Percentiles rank a stretch among this genome's conserved stretches.
These are phyloP conservation scores for Suhomyces prunicola DNA, from an alignment of 805 yeast genomes.

Conservation along the genomic window DNA sequence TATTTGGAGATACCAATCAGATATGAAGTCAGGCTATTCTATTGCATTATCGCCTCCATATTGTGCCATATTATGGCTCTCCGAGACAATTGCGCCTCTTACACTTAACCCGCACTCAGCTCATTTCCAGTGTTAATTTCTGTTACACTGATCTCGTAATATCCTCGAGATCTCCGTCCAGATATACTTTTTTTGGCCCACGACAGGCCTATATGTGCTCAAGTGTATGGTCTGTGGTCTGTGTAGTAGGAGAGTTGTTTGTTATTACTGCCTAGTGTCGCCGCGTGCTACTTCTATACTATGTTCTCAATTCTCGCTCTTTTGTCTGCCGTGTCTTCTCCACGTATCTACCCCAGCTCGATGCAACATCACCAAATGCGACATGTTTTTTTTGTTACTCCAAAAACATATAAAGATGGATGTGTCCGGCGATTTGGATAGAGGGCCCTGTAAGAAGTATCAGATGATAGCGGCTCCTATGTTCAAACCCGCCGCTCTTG, in stretches of 20 bases:
- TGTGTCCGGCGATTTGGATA: background rate
- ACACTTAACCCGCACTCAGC: background rate
- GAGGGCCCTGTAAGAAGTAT: background rate
- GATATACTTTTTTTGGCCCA: background rate
- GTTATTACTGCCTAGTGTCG: background rate
- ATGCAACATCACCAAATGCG: background rate
- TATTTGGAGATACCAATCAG: background rate
- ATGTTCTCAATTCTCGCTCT: background rate
- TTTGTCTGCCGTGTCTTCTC: background rate
- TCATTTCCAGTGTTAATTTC: background rate
- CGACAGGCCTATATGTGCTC: background rate
- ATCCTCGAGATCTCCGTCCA: background rate
- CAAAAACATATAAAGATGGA: background rate
- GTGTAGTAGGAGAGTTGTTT: background rate
- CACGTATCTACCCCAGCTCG: background rate
- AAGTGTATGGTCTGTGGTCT: background rate
- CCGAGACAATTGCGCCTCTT: background rate
- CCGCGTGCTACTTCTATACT: background rate
- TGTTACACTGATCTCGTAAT: background rate
- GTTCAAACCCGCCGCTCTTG: background rate
- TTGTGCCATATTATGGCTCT: background rate
- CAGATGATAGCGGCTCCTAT: background rate
- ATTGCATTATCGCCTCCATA: background rate
- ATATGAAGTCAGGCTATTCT: background rate
- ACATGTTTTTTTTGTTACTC: slow-evolving; percentile 1